Conservation (phyloP, 176 grass and related monocot species). For the Triticum dicoccoides region DNA sequence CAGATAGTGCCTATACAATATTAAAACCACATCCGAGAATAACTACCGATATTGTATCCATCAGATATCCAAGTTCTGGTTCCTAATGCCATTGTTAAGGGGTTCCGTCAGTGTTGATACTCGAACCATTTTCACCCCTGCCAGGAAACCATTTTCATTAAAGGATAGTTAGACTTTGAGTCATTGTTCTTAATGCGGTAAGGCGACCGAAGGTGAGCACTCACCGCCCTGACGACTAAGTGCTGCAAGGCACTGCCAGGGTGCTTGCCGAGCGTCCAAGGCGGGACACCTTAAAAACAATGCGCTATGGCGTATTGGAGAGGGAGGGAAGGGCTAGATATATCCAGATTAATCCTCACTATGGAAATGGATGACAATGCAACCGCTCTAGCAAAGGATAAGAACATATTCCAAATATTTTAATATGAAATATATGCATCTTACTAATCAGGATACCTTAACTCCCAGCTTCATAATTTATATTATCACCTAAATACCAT, state of each 20-base stretch:
- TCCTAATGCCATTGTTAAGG: not conserved
- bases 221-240: too few relatives aligned
- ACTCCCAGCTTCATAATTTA: not conserved
- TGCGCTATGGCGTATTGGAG: not conserved
- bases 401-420: too few relatives aligned
- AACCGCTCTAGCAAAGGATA: not conserved
- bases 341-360: not conserved
- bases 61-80: not conserved
- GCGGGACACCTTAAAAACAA: too few relatives aligned
- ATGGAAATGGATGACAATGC: not conserved
- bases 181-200: too few relatives aligned
- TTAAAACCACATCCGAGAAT: not conserved
- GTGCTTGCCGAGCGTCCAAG: too few relatives aligned
- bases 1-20: not conserved
- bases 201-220: too few relatives aligned
- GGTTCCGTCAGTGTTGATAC: not conserved
- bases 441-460: not conserved
- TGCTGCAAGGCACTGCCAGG: too few relatives aligned
- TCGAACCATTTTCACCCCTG: not conserved
- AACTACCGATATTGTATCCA: not conserved
- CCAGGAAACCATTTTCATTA: not conserved
- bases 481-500: not conserved
- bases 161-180: not conserved
- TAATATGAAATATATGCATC: not conserved
- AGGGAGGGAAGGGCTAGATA: not conserved